phyloP scores from a whole-genome alignment of 148 eudicot species.

The Rhododendron mucronatum region DNA sequence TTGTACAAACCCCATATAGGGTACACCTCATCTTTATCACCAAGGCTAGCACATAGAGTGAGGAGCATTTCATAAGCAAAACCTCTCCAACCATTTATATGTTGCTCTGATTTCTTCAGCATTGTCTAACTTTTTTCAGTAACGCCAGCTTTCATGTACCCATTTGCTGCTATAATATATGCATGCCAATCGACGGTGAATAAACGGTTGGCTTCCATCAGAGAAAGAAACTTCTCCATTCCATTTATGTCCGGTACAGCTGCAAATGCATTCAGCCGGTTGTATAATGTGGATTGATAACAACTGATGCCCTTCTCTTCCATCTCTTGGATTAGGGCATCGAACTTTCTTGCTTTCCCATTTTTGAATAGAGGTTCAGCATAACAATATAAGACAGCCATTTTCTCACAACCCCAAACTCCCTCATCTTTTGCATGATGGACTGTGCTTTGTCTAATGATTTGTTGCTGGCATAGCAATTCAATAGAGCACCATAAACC shows the following conservation, averaged over 20 bases:
- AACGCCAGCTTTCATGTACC: slow-evolving; percentile 29
- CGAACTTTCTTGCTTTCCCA: slow-evolving; percentile 27
- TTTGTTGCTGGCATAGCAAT: slow-evolving; percentile 30
- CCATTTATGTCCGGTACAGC: background rate
- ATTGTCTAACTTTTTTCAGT: slow-evolving; percentile 21
- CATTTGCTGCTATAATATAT: slow-evolving; percentile 30
- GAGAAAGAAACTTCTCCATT: slow-evolving; percentile 2
- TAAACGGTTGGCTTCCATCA: background rate
- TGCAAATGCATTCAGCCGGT: slow-evolving; percentile 8
- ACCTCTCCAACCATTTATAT: slow-evolving; percentile 17
- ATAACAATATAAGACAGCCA: slow-evolving; percentile 26
- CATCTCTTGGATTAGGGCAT: slow-evolving; percentile 28
- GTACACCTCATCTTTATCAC: slow-evolving; percentile 34
- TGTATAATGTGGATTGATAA: background rate
- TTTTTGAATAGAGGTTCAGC: slow-evolving; percentile 31
- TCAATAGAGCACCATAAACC: slow-evolving; percentile 34
- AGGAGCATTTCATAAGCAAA: slow-evolving; percentile 28
- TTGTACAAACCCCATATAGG: slow-evolving; percentile 35
- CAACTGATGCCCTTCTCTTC: slow-evolving; percentile 19
- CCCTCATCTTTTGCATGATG: slow-evolving; percentile 34
- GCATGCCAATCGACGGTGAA: slow-evolving; percentile 15
- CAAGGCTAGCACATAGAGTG: slow-evolving; percentile 21
- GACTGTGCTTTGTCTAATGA: slow-evolving; percentile 40
- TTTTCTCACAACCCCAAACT: slow-evolving; percentile 7
- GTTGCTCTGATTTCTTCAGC: slow-evolving; percentile 32